Conservation (phyloP, 176 grass and related monocot genomes). For the Aegilops longissima region DNA sequence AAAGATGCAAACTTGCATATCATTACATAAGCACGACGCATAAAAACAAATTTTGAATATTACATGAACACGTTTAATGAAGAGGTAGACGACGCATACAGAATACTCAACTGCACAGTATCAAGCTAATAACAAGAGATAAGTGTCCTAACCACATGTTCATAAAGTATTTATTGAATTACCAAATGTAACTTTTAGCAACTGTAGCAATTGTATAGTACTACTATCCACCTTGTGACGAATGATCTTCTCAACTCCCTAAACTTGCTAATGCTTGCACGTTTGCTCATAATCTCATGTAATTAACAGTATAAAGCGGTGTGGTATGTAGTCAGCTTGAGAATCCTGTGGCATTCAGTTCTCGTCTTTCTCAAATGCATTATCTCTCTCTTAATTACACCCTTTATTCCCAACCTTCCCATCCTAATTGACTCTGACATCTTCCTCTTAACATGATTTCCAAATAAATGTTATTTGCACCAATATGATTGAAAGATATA, state of each 20-base stretch:
- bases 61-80: constrained; percentile 16
- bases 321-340: neutral
- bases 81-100: constrained; percentile 12
- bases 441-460: neutral
- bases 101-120: neutral
- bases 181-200: neutral
- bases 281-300: neutral
- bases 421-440: neutral
- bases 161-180: neutral
- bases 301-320: neutral
- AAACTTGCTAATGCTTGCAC: neutral
- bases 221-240: neutral
- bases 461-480: constrained; percentile 15
- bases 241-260: neutral
- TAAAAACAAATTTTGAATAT: constrained; percentile 6
- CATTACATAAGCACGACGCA: neutral
- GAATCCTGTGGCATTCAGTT: neutral
- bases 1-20: constrained; percentile 26
- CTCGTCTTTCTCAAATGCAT: neutral
- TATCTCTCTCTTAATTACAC: neutral
- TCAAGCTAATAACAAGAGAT: neutral
- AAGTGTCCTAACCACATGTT: neutral
- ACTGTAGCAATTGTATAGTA: neutral
- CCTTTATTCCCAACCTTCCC: neutral
- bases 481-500: constrained; percentile 18